A percentile compares a stretch with the other conserved stretches of the same genome.
These are phyloP conservation scores for Solanum commersonii DNA, from an alignment of 257 asterid genomes.

Conservation along the genomic window DNA sequence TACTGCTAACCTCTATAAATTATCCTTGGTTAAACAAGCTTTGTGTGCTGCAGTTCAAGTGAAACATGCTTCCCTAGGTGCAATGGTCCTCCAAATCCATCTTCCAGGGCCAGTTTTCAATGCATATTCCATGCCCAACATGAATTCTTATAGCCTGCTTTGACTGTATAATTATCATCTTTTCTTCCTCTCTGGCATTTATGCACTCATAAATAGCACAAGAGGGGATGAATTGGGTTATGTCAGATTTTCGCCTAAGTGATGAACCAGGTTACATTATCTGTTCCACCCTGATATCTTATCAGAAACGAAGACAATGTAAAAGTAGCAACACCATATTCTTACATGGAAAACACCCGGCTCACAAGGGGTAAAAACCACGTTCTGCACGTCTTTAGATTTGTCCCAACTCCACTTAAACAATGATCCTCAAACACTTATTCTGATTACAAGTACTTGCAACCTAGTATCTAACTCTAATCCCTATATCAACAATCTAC, in stretches of 20 bases:
- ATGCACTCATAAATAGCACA: not conserved
- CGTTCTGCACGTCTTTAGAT: not conserved
- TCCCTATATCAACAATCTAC: not conserved
- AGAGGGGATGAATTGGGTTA: not conserved
- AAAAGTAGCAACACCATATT: not conserved
- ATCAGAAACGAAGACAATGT: not conserved
- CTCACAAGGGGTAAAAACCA: not conserved
- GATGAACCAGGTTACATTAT: not conserved
- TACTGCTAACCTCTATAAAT: not conserved
- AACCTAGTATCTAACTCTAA: not conserved
- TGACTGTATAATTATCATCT: not conserved
- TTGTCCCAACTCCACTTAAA: not conserved
- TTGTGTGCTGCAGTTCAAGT: not conserved
- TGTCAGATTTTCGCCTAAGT: not conserved
- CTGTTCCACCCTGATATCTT: not conserved
- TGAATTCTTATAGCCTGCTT: not conserved
- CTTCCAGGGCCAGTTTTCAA: not conserved
- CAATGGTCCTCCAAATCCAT: not conserved
- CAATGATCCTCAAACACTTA: not conserved
- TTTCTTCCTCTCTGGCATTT: not conserved
- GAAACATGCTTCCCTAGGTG: not conserved
- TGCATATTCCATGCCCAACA: not conserved
- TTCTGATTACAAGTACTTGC: not conserved
- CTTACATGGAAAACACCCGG: not conserved
- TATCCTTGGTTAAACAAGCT: not conserved